phyloP scores from a whole-genome alignment of 768 basidiomycete species.

The Rickenella mellea region DNA sequence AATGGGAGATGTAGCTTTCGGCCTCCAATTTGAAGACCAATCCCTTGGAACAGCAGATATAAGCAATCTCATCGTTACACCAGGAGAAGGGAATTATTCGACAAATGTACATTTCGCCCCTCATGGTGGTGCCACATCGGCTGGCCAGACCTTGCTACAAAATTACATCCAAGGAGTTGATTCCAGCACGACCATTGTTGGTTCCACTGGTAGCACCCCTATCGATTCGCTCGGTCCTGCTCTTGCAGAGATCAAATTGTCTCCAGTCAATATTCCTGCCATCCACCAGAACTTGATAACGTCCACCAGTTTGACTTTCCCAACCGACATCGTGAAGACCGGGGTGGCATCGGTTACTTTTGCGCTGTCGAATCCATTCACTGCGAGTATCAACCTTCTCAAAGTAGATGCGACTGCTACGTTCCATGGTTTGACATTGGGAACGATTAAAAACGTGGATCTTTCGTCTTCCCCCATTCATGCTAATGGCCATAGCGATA shows the following conservation, averaged over 20 bases:
- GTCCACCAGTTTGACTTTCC: constrained; percentile 48
- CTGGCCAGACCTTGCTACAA: constrained; percentile 49
- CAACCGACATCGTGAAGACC: constrained; percentile 49
- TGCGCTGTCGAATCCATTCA: constrained; percentile 58
- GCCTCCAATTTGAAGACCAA: constrained; percentile 43
- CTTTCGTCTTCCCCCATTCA: constrained; percentile 47
- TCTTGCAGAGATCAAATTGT: constrained; percentile 48
- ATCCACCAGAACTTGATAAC: constrained; percentile 53
- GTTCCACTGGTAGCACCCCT: constrained; percentile 43
- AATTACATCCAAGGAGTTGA: constrained; percentile 61
- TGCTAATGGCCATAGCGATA: constrained; percentile 46
- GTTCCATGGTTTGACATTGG: constrained; percentile 46
- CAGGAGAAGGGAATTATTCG: constrained; percentile 46
- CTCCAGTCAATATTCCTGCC: constrained; percentile 56
- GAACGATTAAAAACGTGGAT: constrained; percentile 48
- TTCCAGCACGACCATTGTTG: constrained; percentile 45
- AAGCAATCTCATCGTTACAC: constrained; percentile 44
- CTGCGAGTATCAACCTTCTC: constrained; percentile 59
- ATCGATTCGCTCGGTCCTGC: constrained; percentile 54
- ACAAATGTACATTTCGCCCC: constrained; percentile 59
- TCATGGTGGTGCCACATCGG: constrained; percentile 39
- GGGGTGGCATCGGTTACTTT: constrained; percentile 52
- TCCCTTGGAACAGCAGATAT: constrained; percentile 52
- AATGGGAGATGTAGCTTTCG: constrained; percentile 56
- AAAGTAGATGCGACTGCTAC: constrained; percentile 42